Percentiles rank a stretch among this genome's conserved stretches.
phyloP scores from a whole-genome alignment of 495 filamentous ascomycete species.

The Usnea hakonensis region DNA sequence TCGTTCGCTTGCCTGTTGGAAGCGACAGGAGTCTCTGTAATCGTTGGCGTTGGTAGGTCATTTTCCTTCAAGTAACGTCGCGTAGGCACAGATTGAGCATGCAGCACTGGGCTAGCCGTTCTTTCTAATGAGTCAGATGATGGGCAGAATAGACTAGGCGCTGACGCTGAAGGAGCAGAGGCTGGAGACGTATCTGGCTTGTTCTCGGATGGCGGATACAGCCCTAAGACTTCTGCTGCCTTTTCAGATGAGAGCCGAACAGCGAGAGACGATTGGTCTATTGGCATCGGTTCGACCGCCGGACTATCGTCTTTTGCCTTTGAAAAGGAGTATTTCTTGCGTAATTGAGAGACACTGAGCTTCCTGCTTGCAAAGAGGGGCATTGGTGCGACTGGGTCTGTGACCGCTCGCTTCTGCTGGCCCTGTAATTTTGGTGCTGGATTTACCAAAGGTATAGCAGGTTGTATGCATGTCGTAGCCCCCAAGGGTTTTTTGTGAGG shows the following conservation, averaged over 20 bases:
- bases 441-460: slow-evolving; percentile 18
- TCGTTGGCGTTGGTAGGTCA: neutral
- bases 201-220: slow-evolving; percentile 4
- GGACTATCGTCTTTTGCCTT: slow-evolving; percentile 9
- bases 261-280: neutral
- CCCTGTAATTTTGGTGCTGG: neutral
- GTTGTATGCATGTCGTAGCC: slow-evolving; percentile 20
- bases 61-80: slow-evolving; percentile 20
- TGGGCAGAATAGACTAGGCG: slow-evolving; percentile 6
- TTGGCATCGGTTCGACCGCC: neutral
- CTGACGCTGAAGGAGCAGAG: slow-evolving; percentile 11
- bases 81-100: slow-evolving; percentile 19
- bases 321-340: slow-evolving; percentile 24
- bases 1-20: neutral
- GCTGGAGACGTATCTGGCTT: slow-evolving; percentile 9
- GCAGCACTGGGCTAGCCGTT: slow-evolving; percentile 5
- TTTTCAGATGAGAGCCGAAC: slow-evolving; percentile 6
- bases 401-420: slow-evolving; percentile 21
- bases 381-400: slow-evolving; percentile 21
- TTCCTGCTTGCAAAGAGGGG: slow-evolving; percentile 17
- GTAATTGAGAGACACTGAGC: slow-evolving; percentile 20
- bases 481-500: neutral
- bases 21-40: neutral
- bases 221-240: slow-evolving; percentile 17
- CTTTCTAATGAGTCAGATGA: slow-evolving; percentile 7